Evolutionary conservation across 2,329 filamentous ascomycete species (phyloP), one percentile per base, ranked within the genome.

Genomic region (Colletotrichum falcatum): DNA sequence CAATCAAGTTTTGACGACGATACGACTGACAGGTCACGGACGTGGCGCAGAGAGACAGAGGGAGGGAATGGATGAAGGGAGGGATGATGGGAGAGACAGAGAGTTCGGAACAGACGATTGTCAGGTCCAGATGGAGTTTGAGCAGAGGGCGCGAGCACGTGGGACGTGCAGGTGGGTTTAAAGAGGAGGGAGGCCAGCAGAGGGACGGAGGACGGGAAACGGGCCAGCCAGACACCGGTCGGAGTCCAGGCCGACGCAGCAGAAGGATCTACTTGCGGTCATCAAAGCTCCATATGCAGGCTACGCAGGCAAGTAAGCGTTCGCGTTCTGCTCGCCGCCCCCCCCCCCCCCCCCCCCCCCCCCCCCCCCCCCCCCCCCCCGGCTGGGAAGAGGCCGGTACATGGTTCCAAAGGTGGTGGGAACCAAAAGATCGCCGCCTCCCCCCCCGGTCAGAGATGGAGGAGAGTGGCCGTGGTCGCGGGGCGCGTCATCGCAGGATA

Each of bases 141-240:
- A 46, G 28, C 1, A 65, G 59, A 20, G 26, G 8, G 20, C 20
- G 23, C 23, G 37, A 70, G 51, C 64, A 67, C 64, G 58, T 70
- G 64, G 67, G 67, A 67, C 64, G 67, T 62, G 67, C 64, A 44
- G 58, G 46, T 70, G 37, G 58, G 46, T 70, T 59, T 67, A 70
- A 58, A 42, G 44, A 61, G 58, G 56, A 60, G n/a, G 26, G n/a
- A n/a, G n/a, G n/a, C n/a, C n/a, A n/a, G 37, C 1, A 42, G 16
- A n/a, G 42, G n/a, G 8, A n/a, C 44, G 33, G 30, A 44, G 33
- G 14, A 33, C 23, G 39, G 60, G 49, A 46, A 30, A 69, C n/a
- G 56, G 46, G 54, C 55, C 54, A 65, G 46, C 54, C 26, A 53
- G 28, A n/a, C n/a, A 44, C 30, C n/a, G 30, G 42, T 23, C n/a